Percentiles rank a stretch among this genome's conserved stretches.
phyloP scores from a whole-genome alignment of 106 monocot species.

The Phalaenopsis equestris region DNA sequence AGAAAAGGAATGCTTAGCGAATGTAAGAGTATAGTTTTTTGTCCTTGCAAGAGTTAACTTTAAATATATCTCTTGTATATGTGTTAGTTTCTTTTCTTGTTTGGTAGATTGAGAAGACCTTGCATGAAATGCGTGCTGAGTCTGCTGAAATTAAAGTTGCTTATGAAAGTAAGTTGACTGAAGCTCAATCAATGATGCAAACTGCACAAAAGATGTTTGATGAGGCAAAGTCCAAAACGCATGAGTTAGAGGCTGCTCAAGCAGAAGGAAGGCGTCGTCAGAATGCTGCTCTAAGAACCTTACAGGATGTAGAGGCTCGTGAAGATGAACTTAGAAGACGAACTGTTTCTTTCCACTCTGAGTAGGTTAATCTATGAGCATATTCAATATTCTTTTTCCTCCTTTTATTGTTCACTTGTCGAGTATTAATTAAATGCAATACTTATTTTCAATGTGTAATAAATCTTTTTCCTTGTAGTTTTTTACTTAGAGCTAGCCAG shows the following conservation, averaged over 20 bases:
- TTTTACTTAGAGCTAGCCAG: not conserved
- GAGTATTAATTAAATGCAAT: not conserved
- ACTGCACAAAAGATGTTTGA: conserved; percentile 57
- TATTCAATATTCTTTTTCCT: not conserved
- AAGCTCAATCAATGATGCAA: conserved; percentile 47
- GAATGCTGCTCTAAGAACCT: conserved; percentile 45
- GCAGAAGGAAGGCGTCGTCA: conserved; percentile 57
- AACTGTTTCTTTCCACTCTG: conserved; percentile 34
- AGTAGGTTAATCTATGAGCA: conserved; percentile 40
- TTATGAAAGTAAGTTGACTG: conserved; percentile 69
- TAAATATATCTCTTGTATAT: not conserved
- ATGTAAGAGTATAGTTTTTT: conserved; percentile 43
- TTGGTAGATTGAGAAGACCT: conserved; percentile 76
- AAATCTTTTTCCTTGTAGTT: not conserved
- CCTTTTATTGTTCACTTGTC: not conserved
- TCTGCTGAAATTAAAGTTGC: conserved; percentile 75
- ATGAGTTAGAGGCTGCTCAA: conserved; percentile 45
- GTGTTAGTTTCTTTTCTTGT: not conserved
- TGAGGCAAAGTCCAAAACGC: conserved; percentile 59
- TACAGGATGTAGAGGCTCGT: conserved; percentile 83
- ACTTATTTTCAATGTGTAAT: not conserved
- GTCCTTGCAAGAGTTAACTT: not conserved
- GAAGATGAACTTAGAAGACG: conserved; percentile 81
- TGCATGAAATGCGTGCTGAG: conserved; percentile 75
- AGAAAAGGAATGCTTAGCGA: conserved; percentile 72